Evolutionary conservation across 345 rosid species (phyloP), one percentile per base, ranked within the genome.

Genomic region (Linum usitatissimum): DNA sequence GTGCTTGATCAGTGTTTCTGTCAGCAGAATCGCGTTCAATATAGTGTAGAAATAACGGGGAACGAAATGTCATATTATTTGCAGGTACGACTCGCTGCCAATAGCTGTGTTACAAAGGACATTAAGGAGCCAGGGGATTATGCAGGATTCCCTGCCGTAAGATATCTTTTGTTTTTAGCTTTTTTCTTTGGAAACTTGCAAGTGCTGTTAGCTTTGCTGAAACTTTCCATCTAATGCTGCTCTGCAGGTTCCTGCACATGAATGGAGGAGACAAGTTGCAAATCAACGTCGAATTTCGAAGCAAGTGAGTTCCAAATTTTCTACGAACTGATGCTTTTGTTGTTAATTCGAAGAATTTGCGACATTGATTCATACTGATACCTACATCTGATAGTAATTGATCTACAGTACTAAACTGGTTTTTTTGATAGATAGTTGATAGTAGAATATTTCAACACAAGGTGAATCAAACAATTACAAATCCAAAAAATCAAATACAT

Each of bases 61-160:
- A 61, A 51, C 57, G 55, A 57, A 13, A 63, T 57, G 51, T 61
- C 40, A 30, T 57, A 40, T 60, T 38, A 13, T 36, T 21, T 70
- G 64, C 76, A 89, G 91, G 96, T 83, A 55, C 87, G 86, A 36
- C 82, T 86, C 40, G 91, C 91, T 71, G 90, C 84, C 57, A 90
- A 82, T 73, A 83, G 88, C 74, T 78, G 81, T 68, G 97, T 86
- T 53, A 82, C 76, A 60, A 90, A 80, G 79, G 83, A 85, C 79
- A 90, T 90, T 51, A 78, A n/a, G 1, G 82, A 80, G 70, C 81
- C 91, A 36, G 97, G 95, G 18, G 97, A 86, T 70, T 90, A 78
- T 62, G 97, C 91, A 42, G 94, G 97, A 73, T 90, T 89, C 70
- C 94, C 94, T 66, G 91, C 94, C 62, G 94, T 89, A 80, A 81